Evolutionary conservation across 2,329 filamentous ascomycete genomes (phyloP), one percentile per base, ranked within the genome.

Genomic region (Penicillium sp.): DNA sequence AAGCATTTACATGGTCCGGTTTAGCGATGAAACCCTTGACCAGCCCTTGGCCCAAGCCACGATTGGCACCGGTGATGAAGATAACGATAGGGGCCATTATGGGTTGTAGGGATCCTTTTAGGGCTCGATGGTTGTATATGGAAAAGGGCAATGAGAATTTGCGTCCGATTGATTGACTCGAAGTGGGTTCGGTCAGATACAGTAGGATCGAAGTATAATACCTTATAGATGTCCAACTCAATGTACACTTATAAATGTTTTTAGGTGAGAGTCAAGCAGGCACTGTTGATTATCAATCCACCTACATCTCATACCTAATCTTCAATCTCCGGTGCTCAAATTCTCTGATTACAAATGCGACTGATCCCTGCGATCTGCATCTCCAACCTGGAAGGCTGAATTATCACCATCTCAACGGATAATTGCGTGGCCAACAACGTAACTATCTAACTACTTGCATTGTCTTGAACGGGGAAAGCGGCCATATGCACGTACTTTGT

Each of bases 31-130:
- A 61, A n/a, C 38, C 4, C 37, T 62, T 55, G 10, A 61, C 47
- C 8, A 62, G 52, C 13, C 58, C 62, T 19, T 55, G 37, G n/a
- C 62, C 62, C 27, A 64, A 40, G 1, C 58, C 62, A 13, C 60
- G 58, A 35, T 64, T 62, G 21, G 62, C 62, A 49, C 62, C 62
- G n/a, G 62, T 62, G 33, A 62, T 31, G 6, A 64, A 53, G 12
- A 47, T 56, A 40, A 61, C 21, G 19, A 52, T 62, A 5, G 51
- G 27, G 31, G 58, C 41, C 60, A 56, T 62, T 10, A 31, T 50
- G 25, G 29, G 12, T 10, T 23, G 10, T 7, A 35, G 10, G 2
- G 7, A 23, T 17, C 5, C 6, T 33, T 21, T 10, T 21, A 6
- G 4, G 13, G 29, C 13, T 33, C 45, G 4, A 23, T 33, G 3